These are phyloP conservation scores for Brasenia schreberi DNA, from an alignment of 164 flowering plant genomes.

Conservation along the genomic window DNA sequence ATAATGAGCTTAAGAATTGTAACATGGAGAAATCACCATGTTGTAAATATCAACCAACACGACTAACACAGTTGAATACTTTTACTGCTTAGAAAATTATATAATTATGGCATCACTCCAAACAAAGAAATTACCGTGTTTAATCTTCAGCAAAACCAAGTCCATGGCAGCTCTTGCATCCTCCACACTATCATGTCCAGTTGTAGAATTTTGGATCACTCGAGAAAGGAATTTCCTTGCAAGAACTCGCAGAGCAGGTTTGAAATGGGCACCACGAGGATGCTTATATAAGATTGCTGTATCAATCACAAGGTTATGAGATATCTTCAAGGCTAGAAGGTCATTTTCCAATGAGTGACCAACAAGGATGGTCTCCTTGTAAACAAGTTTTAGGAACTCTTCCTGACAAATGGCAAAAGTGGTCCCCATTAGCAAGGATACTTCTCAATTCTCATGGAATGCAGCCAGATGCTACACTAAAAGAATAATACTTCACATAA, in stretches of 20 bases:
- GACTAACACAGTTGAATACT: too few species aligned
- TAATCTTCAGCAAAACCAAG: conserved; percentile 68
- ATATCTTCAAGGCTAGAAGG: conserved; percentile 69
- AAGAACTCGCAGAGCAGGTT: conserved; percentile 77
- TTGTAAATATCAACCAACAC: too few species aligned
- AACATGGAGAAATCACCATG: too few species aligned
- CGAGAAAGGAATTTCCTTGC: conserved; percentile 63
- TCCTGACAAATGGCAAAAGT: conserved; percentile 36
- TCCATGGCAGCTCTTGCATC: conserved; percentile 98
- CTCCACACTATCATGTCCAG: conserved; percentile 92
- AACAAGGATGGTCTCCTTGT: conserved; percentile 78
- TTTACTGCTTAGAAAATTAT: not conserved
- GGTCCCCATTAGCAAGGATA: conserved; percentile 6
- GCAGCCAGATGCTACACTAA: not conserved
- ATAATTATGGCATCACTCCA: not conserved
- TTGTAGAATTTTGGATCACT: conserved; percentile 68
- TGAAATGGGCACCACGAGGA: conserved; percentile 60
- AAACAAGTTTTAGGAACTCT: conserved; percentile 70
- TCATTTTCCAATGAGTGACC: conserved; percentile 99
- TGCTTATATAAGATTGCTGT: conserved; percentile 82
- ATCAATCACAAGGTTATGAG: conserved; percentile 72
- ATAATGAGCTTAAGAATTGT: too few species aligned
- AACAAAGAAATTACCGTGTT: conserved; percentile 37
- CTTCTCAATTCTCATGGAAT: conserved; percentile 1
- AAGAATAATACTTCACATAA: not conserved